Evolutionary conservation across 2,329 filamentous ascomycete genomes (phyloP).

Genomic region (Phaeomoniella chlamydospora): DNA sequence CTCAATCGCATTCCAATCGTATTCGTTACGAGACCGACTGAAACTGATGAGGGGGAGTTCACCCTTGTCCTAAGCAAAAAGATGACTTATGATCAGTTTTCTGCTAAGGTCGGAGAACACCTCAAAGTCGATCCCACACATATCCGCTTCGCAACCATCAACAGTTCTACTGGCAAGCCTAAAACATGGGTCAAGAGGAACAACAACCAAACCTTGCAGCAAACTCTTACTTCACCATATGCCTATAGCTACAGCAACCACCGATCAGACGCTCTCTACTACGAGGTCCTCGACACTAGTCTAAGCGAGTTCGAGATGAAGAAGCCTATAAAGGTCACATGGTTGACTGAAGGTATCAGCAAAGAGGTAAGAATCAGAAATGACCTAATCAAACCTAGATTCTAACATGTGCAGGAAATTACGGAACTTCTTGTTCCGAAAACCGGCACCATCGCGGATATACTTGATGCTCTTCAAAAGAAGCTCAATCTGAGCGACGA

Average conservation of each 20-base stretch:
- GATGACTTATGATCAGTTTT: constrained; percentile 76
- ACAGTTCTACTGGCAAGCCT: constrained; percentile 59
- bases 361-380: constrained; percentile 55
- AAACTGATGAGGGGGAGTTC: constrained; percentile 45
- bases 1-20: constrained; percentile 67
- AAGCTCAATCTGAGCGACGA: constrained; percentile 72
- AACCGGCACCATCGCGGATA: constrained; percentile 64
- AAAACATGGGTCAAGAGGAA: constrained; percentile 65
- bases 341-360: constrained; percentile 75
- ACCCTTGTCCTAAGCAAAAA: constrained; percentile 70
- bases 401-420: constrained; percentile 41
- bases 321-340: constrained; percentile 69
- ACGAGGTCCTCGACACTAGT: constrained; percentile 88
- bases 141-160: constrained; percentile 80
- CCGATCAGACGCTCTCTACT: constrained; percentile 67
- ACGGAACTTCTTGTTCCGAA: constrained; percentile 79
- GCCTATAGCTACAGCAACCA: constrained; percentile 56
- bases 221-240: constrained; percentile 65
- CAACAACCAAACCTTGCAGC: constrained; percentile 54
- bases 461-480: constrained; percentile 61
- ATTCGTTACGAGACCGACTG: constrained; percentile 54
- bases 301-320: constrained; percentile 86
- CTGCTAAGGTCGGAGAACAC: constrained; percentile 67
- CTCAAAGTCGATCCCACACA: constrained; percentile 71
- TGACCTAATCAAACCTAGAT: constrained; percentile 6